Percentiles rank a stretch among this genome's conserved stretches.
These are phyloP conservation scores for Pythium graminicola DNA, from an alignment of 352 stramenopile species.

Conservation along the genomic window DNA sequence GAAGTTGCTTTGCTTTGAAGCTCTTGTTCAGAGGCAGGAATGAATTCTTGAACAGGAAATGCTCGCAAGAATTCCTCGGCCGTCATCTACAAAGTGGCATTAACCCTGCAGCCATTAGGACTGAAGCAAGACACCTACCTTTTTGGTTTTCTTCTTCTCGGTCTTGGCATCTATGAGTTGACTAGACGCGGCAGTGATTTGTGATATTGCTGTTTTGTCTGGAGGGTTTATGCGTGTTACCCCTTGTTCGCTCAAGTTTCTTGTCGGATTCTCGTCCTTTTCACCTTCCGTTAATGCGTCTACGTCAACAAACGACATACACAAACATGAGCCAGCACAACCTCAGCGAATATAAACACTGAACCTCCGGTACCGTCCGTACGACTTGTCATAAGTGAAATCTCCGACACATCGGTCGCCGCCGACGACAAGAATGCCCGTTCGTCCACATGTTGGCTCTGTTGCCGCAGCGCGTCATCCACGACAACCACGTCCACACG, in stretches of 20 bases:
- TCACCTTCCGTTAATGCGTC: too few species aligned
- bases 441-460: slow-evolving; percentile 38
- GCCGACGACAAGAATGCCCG: slow-evolving; percentile 28
- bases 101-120: background rate
- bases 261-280: too few species aligned
- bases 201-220: too few species aligned
- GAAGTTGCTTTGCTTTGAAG: background rate
- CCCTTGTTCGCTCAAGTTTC: too few species aligned
- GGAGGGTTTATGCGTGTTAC: too few species aligned
- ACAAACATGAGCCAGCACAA: too few species aligned
- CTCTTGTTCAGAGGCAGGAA: slow-evolving; percentile 23
- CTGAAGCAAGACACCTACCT: background rate
- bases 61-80: slow-evolving; percentile 54
- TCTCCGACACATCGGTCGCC: slow-evolving; percentile 31
- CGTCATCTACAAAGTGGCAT: slow-evolving; percentile 26
- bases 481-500: slow-evolving; percentile 39
- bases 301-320: too few species aligned
- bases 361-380: slow-evolving; percentile 8
- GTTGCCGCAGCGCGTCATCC: slow-evolving; percentile 35
- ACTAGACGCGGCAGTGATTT: too few species aligned
- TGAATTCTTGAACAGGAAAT: slow-evolving; percentile 72
- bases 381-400: slow-evolving; percentile 30
- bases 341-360: too few species aligned
- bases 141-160: slow-evolving; percentile 26
- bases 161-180: background rate